Evolutionary conservation across 192 early-diverging fungal species (phyloP).

Genomic region (Chytriomyces sp.): DNA sequence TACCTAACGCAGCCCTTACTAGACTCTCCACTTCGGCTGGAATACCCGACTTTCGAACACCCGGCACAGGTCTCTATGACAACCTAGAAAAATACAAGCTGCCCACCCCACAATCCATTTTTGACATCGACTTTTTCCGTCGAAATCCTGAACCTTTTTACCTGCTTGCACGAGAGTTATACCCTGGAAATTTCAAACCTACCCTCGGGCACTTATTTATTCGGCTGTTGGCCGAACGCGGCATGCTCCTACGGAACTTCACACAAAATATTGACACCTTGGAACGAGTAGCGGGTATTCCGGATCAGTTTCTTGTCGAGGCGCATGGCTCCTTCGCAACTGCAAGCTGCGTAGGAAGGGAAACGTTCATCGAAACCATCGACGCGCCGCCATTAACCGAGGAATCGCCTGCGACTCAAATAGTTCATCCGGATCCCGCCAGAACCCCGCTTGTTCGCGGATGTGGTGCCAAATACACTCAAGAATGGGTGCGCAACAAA

Average conservation of each 20-base stretch:
- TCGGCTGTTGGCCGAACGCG: slow-evolving; percentile 69
- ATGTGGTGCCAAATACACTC: slow-evolving; percentile 22
- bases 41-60: slow-evolving; percentile 93
- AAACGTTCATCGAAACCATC: background rate
- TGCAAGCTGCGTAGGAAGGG: slow-evolving; percentile 73
- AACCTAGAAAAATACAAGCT: slow-evolving; percentile 85
- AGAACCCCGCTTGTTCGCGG: background rate
- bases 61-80: slow-evolving; percentile 83
- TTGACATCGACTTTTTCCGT: slow-evolving; percentile 85
- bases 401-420: background rate
- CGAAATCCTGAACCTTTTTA: slow-evolving; percentile 83
- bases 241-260: slow-evolving; percentile 79
- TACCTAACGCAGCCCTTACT: background rate
- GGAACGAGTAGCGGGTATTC: slow-evolving; percentile 80
- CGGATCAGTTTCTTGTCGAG: slow-evolving; percentile 72
- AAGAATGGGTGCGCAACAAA: slow-evolving; percentile 2
- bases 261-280: slow-evolving; percentile 98
- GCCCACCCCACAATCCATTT: slow-evolving; percentile 92
- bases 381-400: background rate
- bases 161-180: slow-evolving; percentile 86
- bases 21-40: slow-evolving; percentile 64
- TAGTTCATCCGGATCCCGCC: too few relatives aligned
- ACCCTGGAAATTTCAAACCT: slow-evolving; percentile 72
- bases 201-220: slow-evolving; percentile 89
- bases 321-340: slow-evolving; percentile 93